Conservation (phyloP, 495 filamentous ascomycete genomes). For the Usnea hakonensis region DNA sequence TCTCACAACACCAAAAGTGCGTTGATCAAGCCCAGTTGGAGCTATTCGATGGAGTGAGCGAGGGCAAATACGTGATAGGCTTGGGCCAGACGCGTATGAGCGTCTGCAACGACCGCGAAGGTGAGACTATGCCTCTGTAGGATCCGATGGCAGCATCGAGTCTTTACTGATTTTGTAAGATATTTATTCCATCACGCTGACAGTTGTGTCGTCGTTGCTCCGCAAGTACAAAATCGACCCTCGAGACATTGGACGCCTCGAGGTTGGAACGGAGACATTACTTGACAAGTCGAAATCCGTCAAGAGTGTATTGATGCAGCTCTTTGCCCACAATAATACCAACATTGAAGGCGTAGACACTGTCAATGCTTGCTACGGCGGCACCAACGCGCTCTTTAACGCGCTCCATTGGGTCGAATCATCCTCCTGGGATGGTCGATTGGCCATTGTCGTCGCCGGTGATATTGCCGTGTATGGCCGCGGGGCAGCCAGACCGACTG, state of each 20-base stretch:
- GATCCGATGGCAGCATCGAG: neutral
- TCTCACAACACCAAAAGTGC: slow-evolving; percentile 52
- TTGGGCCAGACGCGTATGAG: slow-evolving; percentile 99
- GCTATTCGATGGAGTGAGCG: slow-evolving; percentile 92
- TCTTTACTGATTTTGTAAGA: slow-evolving; percentile 45
- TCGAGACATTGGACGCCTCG: slow-evolving; percentile 81
- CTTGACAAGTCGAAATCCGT: slow-evolving; percentile 99
- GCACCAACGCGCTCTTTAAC: slow-evolving; percentile 97
- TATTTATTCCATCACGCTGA: slow-evolving; percentile 95
- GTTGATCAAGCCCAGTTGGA: slow-evolving; percentile 94
- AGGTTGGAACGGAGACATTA: slow-evolving; percentile 97
- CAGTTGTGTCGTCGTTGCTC: slow-evolving; percentile 77
- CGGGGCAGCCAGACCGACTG: slow-evolving; percentile 89
- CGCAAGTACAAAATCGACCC: slow-evolving; percentile 91
- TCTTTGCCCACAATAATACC: slow-evolving; percentile 78
- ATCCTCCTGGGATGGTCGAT: slow-evolving; percentile 91
- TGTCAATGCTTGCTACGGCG: slow-evolving; percentile 96
- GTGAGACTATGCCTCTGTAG: slow-evolving; percentile 39
- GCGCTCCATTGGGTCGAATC: slow-evolving; percentile 96
- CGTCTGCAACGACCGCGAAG: slow-evolving; percentile 98
- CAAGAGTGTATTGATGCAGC: slow-evolving; percentile 97
- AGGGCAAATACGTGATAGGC: slow-evolving; percentile 98
- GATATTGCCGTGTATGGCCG: slow-evolving; percentile 98
- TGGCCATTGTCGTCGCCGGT: slow-evolving; percentile 88
- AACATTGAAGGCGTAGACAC: slow-evolving; percentile 96